Base-by-base conservation (phyloP, 306 rosid species). In the Arachis stenosperma region DNA sequence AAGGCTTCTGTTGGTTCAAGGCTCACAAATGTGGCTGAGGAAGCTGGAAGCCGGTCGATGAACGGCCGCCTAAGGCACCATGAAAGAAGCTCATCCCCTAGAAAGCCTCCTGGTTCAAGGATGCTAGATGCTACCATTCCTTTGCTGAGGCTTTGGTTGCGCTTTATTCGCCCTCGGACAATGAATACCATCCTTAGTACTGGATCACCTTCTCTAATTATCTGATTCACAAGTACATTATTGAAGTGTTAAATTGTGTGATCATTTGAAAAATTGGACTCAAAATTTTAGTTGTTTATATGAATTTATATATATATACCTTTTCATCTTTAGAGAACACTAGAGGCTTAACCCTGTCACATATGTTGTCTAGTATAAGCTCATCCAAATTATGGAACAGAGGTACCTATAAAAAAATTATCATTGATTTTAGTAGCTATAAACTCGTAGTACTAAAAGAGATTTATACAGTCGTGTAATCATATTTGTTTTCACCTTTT, bases 21-120 rank as follows among this genome's bases (percentile, higher is more conserved):
- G 62, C 96, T 88, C 1, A 61, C 44, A 66, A 95, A 95, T 51
- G 98, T 91, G 9, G 99, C 99, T 0, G 99, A 90, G 5, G 99
- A 91, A 3, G 96, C 89, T 0, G 99, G 99, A 59, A 90, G 96
- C 15, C 98, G 78, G 48, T 95, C 96, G 0, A 87, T 57, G 61
- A 95, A 91, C 0, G 99, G 99, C 5, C 99, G 89, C 42, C 96
- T 87, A 2, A 95, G 98, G 74, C 99, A 95, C 89, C 91, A 95
- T 0, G 96, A 91, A 56, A 95, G 95, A 6, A 95, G 90, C 83
- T 95, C 99, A 15, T 95, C 99, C 0, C 99, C 99, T 0, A 94
- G 74, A 70, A 91, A 94, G 0, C 97, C 99, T 52, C 99, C 99
- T 2, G 94, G 86, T 77, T 91, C 98, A 2, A 94, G 81, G 71